Evolutionary conservation across 2,329 filamentous ascomycete genomes (phyloP).

Genomic region (Calonectria pseudoturangicola): DNA sequence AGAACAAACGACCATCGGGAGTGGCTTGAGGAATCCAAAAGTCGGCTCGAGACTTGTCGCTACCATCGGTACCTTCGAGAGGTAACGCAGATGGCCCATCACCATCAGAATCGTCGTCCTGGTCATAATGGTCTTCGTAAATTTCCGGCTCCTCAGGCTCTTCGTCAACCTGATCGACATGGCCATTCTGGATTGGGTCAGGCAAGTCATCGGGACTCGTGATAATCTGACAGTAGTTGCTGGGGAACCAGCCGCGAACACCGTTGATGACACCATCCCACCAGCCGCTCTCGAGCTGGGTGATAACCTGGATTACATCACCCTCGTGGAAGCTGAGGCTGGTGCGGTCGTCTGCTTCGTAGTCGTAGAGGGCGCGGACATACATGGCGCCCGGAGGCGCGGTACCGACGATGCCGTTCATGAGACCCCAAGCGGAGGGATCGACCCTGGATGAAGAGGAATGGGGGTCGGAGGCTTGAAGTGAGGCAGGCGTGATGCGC

Average conservation of each 20-base stretch:
- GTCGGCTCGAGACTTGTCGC: slow-evolving; percentile 88
- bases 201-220: slow-evolving; percentile 83
- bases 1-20: slow-evolving; percentile 92
- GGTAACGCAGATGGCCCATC: slow-evolving; percentile 77
- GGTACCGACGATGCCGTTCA: slow-evolving; percentile 78
- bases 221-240: slow-evolving; percentile 97
- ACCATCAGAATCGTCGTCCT: slow-evolving; percentile 78
- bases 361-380: slow-evolving; percentile 97
- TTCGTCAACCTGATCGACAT: slow-evolving; percentile 74
- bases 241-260: slow-evolving; percentile 98
- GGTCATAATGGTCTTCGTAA: slow-evolving; percentile 81
- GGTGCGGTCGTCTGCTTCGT: slow-evolving; percentile 96
- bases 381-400: slow-evolving; percentile 84
- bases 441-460: slow-evolving; percentile 52
- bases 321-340: slow-evolving; percentile 97
- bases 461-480: slow-evolving; percentile 52
- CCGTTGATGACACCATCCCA: slow-evolving; percentile 99
- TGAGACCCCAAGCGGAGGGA: slow-evolving; percentile 59
- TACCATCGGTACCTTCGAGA: slow-evolving; percentile 78
- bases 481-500: slow-evolving; percentile 53
- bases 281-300: slow-evolving; percentile 98
- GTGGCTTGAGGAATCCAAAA: slow-evolving; percentile 99
- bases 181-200: slow-evolving; percentile 74
- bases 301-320: slow-evolving; percentile 98
- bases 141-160: slow-evolving; percentile 78